Percentiles rank a stretch among this genome's conserved stretches.
These are phyloP conservation scores for Aspergillus baeticus DNA, from an alignment of 495 filamentous ascomycete genomes.

Conservation along the genomic window DNA sequence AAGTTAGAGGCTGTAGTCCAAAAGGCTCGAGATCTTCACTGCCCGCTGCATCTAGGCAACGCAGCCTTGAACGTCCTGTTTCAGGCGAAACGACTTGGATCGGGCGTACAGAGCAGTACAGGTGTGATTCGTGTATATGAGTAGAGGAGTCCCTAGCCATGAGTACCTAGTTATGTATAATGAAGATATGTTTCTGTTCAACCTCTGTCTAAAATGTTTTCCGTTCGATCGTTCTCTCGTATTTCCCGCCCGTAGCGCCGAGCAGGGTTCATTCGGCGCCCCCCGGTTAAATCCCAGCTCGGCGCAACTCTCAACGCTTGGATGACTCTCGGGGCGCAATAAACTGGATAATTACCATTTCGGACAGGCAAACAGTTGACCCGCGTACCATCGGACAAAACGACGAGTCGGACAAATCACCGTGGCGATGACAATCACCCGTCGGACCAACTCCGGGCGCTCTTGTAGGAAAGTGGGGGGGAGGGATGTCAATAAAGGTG, in stretches of 20 bases:
- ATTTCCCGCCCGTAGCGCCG: too few relatives aligned
- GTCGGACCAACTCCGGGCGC: background rate
- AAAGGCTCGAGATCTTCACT: slow-evolving; percentile 53
- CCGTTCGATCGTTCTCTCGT: too few relatives aligned
- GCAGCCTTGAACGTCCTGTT: slow-evolving; percentile 38
- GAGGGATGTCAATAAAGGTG: too few relatives aligned
- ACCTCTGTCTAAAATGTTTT: background rate
- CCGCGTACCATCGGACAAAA: too few relatives aligned
- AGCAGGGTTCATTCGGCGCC: too few relatives aligned
- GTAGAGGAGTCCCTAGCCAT: slow-evolving; percentile 12
- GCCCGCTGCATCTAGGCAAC: slow-evolving; percentile 43
- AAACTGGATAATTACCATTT: too few relatives aligned
- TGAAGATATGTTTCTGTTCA: background rate
- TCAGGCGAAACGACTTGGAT: slow-evolving; percentile 33
- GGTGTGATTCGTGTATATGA: slow-evolving; percentile 39
- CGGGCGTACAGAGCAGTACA: slow-evolving; percentile 30
- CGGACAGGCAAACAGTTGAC: too few relatives aligned
- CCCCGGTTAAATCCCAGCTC: too few relatives aligned
- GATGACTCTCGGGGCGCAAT: too few relatives aligned
- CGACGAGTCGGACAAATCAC: too few relatives aligned
- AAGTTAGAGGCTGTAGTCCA: slow-evolving; percentile 61
- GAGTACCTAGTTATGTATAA: slow-evolving; percentile 4
- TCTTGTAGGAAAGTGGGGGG: too few relatives aligned
- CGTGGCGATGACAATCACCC: background rate
- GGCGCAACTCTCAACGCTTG: too few relatives aligned